phyloP scores from a whole-genome alignment of 1,284 basidiomycete species.

The Irpex sp. region DNA sequence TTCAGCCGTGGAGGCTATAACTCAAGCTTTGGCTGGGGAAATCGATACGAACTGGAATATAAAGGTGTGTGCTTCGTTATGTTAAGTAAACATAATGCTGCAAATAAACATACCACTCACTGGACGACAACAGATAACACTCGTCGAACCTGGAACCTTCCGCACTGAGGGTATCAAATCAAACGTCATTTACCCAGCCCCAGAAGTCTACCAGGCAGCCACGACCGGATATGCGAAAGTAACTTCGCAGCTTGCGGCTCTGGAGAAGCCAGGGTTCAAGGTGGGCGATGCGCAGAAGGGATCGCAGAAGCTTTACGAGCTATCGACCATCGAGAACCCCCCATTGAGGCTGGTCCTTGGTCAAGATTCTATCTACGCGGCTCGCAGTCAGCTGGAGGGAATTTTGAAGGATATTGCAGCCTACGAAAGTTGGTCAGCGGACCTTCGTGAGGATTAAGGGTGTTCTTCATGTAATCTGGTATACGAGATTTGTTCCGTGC shows the following conservation, averaged over 20 bases:
- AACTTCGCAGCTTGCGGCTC: neutral
- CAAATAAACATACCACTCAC: neutral
- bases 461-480: too few species aligned
- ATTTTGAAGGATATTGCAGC: neutral
- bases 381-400: slow-evolving; percentile 13
- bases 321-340: slow-evolving; percentile 33
- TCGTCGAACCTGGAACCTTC: slow-evolving; percentile 7
- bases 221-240: neutral
- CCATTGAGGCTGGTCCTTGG: slow-evolving; percentile 38
- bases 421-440: neutral
- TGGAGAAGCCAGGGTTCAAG: neutral
- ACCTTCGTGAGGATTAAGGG: neutral
- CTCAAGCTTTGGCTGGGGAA: neutral
- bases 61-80: neutral
- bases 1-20: neutral
- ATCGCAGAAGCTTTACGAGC: slow-evolving; percentile 19
- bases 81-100: neutral
- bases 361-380: slow-evolving; percentile 51
- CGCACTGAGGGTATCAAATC: neutral
- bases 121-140: neutral
- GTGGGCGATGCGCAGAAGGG: neutral
- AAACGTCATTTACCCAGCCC: neutral
- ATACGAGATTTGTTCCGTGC: too few species aligned
- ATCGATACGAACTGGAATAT: slow-evolving; percentile 5
- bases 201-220: neutral